Percentiles rank a stretch among this genome's conserved stretches.
phyloP scores from a whole-genome alignment of 2,329 filamentous ascomycete species.

The Leptosphaerulina australis region DNA sequence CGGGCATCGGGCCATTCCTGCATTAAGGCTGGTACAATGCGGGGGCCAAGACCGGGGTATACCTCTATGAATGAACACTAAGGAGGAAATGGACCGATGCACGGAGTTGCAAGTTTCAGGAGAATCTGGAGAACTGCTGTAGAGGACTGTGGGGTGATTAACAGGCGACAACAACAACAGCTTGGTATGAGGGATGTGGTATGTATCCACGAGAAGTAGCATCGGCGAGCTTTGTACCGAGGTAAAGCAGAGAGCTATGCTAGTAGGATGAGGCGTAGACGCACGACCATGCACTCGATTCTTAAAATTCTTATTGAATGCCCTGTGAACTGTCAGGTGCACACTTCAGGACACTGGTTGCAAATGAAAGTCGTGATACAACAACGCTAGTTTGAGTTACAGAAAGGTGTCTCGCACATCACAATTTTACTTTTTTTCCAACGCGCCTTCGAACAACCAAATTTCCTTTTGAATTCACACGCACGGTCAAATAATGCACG shows the following conservation, averaged over 20 bases:
- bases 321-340: no score
- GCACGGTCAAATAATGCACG: no score
- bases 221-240: conserved; percentile 4
- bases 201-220: background rate
- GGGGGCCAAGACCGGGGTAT: conserved; percentile 27
- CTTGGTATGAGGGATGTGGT: background rate
- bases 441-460: no score
- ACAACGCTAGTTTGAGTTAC: no score
- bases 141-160: background rate
- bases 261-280: no score
- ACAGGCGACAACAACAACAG: background rate
- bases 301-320: no score
- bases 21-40: conserved; percentile 27
- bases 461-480: no score
- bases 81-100: conserved; percentile 16
- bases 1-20: conserved; percentile 38
- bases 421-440: no score
- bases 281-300: no score
- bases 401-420: no score
- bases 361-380: no score
- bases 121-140: background rate
- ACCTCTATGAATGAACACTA: conserved; percentile 22
- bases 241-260: background rate
- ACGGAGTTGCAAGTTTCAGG: conserved; percentile 4
- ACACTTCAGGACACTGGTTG: no score